Percentiles rank a stretch among this genome's conserved stretches.
phyloP scores from a whole-genome alignment of 768 basidiomycete species.

The Collybia mongolica region DNA sequence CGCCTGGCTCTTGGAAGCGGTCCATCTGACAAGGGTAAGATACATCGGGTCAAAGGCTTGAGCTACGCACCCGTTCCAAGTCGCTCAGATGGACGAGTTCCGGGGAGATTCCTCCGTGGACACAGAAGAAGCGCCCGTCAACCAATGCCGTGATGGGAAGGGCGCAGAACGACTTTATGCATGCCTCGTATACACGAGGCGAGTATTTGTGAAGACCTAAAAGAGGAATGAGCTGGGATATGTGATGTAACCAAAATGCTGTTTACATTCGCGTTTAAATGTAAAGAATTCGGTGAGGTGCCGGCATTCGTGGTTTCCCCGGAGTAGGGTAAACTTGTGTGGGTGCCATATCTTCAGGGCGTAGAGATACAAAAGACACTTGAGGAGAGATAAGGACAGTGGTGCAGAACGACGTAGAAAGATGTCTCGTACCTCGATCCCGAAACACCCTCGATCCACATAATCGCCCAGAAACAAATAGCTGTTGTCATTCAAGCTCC shows the following conservation, averaged over 20 bases:
- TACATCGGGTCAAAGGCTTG: background rate
- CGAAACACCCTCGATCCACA: conserved; percentile 94
- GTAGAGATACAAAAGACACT: conserved; percentile 93
- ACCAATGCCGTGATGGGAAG: conserved; percentile 90
- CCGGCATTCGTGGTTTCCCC: conserved; percentile 97
- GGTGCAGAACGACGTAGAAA: conserved; percentile 2
- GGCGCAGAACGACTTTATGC: conserved; percentile 85
- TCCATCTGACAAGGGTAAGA: conserved; percentile 58
- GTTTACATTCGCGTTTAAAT: conserved; percentile 91
- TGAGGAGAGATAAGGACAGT: conserved; percentile 17
- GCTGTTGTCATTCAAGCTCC: conserved; percentile 73
- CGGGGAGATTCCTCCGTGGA: conserved; percentile 94
- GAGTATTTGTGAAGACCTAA: conserved; percentile 91
- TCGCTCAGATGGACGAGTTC: conserved; percentile 80
- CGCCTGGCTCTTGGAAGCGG: conserved; percentile 92
- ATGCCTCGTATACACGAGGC: conserved; percentile 84
- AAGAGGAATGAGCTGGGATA: background rate
- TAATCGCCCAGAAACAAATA: conserved; percentile 98
- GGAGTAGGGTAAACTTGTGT: conserved; percentile 74
- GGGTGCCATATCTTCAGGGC: conserved; percentile 92
- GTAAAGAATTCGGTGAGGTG: conserved; percentile 98
- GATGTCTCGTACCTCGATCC: conserved; percentile 45
- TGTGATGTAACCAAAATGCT: background rate
- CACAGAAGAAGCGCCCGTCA: conserved; percentile 95
- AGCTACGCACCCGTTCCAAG: conserved; percentile 52